Conservation (phyloP, 805 yeast genomes). For the Candida sakaeoensis region DNA sequence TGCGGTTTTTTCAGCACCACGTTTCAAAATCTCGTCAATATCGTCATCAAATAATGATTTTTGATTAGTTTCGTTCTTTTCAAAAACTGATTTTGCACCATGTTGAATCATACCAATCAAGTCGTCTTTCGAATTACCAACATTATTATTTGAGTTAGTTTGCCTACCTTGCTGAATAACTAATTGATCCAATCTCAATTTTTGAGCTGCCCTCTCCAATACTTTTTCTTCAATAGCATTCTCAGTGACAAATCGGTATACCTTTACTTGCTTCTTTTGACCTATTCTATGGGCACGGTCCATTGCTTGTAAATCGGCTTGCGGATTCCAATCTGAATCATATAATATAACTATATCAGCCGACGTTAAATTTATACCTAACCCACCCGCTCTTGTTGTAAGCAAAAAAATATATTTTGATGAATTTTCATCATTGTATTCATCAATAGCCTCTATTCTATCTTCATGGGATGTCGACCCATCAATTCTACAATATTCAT, state of each 20-base stretch:
- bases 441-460: slow-evolving; percentile 88
- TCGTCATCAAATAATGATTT: slow-evolving; percentile 51
- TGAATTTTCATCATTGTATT: slow-evolving; percentile 77
- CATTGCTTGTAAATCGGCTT: slow-evolving; percentile 97
- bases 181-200: slow-evolving; percentile 84
- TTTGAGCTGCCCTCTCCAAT: slow-evolving; percentile 92
- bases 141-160: slow-evolving; percentile 25
- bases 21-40: slow-evolving; percentile 75
- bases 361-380: slow-evolving; percentile 87
- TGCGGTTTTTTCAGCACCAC: slow-evolving; percentile 80
- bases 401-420: slow-evolving; percentile 79
- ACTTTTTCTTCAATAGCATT: slow-evolving; percentile 96
- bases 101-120: slow-evolving; percentile 93
- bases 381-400: slow-evolving; percentile 96
- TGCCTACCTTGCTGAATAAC: slow-evolving; percentile 92
- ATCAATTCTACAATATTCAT: slow-evolving; percentile 86
- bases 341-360: slow-evolving; percentile 87
- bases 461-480: slow-evolving; percentile 93
- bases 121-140: slow-evolving; percentile 75
- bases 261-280: slow-evolving; percentile 92
- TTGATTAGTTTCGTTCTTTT: slow-evolving; percentile 18
- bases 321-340: slow-evolving; percentile 98
- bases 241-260: slow-evolving; percentile 89
- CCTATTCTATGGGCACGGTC: slow-evolving; percentile 98
- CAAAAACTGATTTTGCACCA: slow-evolving; percentile 90